A percentile compares a stretch with the other conserved stretches of the same genome.
These are phyloP conservation scores for Lecanicillium sp. DNA, from an alignment of 2,329 filamentous ascomycete genomes.

Conservation along the genomic window DNA sequence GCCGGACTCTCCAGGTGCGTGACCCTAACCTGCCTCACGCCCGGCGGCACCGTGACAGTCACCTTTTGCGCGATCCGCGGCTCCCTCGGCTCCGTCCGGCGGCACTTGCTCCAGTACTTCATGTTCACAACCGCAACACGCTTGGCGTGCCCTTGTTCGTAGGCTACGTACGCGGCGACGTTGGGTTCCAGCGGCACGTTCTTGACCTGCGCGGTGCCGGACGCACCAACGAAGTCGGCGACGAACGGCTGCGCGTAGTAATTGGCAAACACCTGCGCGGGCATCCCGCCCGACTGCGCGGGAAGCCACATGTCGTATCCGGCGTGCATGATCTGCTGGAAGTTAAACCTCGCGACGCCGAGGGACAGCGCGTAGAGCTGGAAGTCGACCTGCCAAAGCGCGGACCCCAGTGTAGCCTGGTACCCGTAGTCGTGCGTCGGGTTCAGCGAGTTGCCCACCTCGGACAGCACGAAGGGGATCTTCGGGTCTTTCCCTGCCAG, in stretches of 20 bases:
- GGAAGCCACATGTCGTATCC: slow-evolving; percentile 27
- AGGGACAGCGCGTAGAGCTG: slow-evolving; percentile 30
- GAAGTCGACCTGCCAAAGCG: slow-evolving; percentile 32
- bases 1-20: slow-evolving; percentile 27
- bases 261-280: slow-evolving; percentile 29
- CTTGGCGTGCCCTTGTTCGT: slow-evolving; percentile 22
- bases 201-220: slow-evolving; percentile 24
- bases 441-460: slow-evolving; percentile 31
- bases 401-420: slow-evolving; percentile 29
- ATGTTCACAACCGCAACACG: slow-evolving; percentile 28
- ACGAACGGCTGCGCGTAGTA: slow-evolving; percentile 33
- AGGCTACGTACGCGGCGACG: slow-evolving; percentile 25
- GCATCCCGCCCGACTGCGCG: slow-evolving; percentile 20
- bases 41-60: not conserved
- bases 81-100: slow-evolving; percentile 16
- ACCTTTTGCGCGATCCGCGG: not conserved
- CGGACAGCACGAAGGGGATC: slow-evolving; percentile 29
- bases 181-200: slow-evolving; percentile 20
- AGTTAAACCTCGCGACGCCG: slow-evolving; percentile 31
- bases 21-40: slow-evolving; percentile 20
- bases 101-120: slow-evolving; percentile 29
- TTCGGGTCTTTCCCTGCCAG: slow-evolving; percentile 17
- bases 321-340: slow-evolving; percentile 33
- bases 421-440: slow-evolving; percentile 26
- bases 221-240: slow-evolving; percentile 29